phyloP scores from a whole-genome alignment of 129 eudicot genomes.

The Artemisia tridentata region DNA sequence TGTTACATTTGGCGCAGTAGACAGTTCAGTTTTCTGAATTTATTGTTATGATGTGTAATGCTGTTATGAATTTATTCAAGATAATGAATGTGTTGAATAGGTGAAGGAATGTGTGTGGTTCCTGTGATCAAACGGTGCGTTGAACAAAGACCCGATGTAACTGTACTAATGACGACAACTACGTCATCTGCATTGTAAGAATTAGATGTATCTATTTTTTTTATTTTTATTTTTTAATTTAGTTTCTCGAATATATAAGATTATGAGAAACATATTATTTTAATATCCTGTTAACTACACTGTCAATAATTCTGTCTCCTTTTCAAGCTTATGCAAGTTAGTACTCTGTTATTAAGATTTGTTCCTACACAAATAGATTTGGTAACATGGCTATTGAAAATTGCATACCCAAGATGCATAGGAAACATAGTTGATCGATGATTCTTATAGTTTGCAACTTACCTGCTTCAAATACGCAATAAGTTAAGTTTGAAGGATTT shows the following conservation, averaged over 20 bases:
- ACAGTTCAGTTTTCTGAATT: background rate
- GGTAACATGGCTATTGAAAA: too few species aligned
- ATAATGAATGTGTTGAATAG: slow-evolving; percentile 34
- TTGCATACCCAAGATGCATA: background rate
- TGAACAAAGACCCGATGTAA: slow-evolving; percentile 61
- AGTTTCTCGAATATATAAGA: background rate
- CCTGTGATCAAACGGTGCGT: slow-evolving; percentile 76
- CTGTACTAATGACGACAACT: slow-evolving; percentile 83
- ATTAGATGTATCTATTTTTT: background rate
- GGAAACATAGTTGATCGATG: background rate
- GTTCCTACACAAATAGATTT: background rate
- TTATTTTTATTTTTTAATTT: too few species aligned
- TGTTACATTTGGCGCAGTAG: too few species aligned
- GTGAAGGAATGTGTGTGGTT: slow-evolving; percentile 89
- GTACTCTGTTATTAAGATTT: background rate
- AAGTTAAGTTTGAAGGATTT: background rate
- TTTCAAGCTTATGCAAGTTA: slow-evolving; percentile 2
- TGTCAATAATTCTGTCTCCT: background rate
- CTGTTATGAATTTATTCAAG: slow-evolving; percentile 5
- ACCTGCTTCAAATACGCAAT: background rate
- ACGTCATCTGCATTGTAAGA: slow-evolving; percentile 86
- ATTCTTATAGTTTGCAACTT: background rate
- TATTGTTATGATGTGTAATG: background rate
- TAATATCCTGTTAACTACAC: background rate
- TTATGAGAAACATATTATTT: background rate